Evolutionary conservation across 352 stramenopile genomes (phyloP).

Genomic region (Phytophthora kernoviae): DNA sequence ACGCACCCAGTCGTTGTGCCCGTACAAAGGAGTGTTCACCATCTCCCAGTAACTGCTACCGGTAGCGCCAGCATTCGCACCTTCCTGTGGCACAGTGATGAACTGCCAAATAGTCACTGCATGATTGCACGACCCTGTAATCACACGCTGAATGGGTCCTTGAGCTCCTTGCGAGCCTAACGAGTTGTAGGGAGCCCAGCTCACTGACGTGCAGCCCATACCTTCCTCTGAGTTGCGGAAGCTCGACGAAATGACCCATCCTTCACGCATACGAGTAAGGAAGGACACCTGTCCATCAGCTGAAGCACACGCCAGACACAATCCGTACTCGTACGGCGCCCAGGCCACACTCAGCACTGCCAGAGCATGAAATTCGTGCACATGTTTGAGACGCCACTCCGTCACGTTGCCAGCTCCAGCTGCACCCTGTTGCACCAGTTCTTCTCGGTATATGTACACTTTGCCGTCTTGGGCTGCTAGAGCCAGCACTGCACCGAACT

Average conservation of each 20-base stretch:
- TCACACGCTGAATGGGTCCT: slow-evolving; percentile 74
- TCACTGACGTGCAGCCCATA: slow-evolving; percentile 77
- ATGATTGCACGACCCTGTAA: slow-evolving; percentile 73
- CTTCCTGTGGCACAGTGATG: slow-evolving; percentile 38
- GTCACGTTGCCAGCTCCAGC: slow-evolving; percentile 43
- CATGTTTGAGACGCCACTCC: slow-evolving; percentile 78
- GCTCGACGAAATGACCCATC: slow-evolving; percentile 79
- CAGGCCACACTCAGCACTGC: slow-evolving; percentile 84
- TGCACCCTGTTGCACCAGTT: slow-evolving; percentile 55
- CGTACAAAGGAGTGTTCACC: slow-evolving; percentile 48
- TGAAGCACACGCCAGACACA: slow-evolving; percentile 79
- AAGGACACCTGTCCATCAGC: slow-evolving; percentile 87
- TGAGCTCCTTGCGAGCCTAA: slow-evolving; percentile 71
- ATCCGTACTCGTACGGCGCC: slow-evolving; percentile 87
- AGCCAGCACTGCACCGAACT: slow-evolving; percentile 84
- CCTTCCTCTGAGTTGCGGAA: slow-evolving; percentile 80
- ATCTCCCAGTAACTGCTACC: slow-evolving; percentile 40
- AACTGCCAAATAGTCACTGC: slow-evolving; percentile 69
- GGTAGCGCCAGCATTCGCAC: slow-evolving; percentile 10
- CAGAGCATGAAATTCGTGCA: slow-evolving; percentile 74
- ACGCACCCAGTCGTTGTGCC: slow-evolving; percentile 85
- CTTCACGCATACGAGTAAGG: slow-evolving; percentile 79
- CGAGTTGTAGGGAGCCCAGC: slow-evolving; percentile 89
- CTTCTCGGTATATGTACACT: slow-evolving; percentile 88
- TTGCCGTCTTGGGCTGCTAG: slow-evolving; percentile 79